Evolutionary conservation across 2,329 filamentous ascomycete genomes (phyloP).

Genomic region (Bipolaris victoriae): DNA sequence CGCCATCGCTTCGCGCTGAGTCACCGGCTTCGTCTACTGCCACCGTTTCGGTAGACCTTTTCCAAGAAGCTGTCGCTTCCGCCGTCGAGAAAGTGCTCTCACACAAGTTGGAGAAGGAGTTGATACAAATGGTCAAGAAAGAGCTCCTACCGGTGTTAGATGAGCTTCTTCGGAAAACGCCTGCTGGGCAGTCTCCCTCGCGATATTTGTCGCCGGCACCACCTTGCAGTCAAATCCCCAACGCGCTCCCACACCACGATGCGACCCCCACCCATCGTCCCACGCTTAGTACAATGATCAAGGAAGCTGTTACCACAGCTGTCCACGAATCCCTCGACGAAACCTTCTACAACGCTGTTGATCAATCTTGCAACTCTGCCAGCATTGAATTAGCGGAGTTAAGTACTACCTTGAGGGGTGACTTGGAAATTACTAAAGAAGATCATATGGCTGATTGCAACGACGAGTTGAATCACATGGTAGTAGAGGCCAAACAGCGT

Average conservation of each 20-base stretch:
- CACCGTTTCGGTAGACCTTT: conserved; percentile 1
- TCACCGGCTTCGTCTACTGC: background rate
- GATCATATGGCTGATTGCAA: no score
- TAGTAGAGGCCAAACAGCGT: no score
- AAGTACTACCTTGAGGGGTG: no score
- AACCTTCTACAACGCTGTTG: background rate
- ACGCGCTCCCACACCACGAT: background rate
- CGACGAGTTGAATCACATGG: no score
- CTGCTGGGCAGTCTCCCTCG: background rate
- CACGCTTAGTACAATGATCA: background rate
- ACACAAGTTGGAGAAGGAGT: background rate
- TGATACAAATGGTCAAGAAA: background rate
- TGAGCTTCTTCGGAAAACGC: background rate
- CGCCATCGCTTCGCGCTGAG: background rate
- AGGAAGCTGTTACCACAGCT: background rate
- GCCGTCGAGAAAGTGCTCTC: background rate
- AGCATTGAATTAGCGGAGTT: no score
- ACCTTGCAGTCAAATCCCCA: background rate
- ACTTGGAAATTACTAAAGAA: no score
- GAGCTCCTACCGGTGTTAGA: background rate
- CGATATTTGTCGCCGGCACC: background rate
- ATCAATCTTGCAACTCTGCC: background rate
- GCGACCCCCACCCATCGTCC: no score
- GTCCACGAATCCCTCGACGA: background rate
- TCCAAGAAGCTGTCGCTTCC: background rate